Base-by-base conservation (phyloP, 495 filamentous ascomycete species). In the Clohesyomyces aquaticus region DNA sequence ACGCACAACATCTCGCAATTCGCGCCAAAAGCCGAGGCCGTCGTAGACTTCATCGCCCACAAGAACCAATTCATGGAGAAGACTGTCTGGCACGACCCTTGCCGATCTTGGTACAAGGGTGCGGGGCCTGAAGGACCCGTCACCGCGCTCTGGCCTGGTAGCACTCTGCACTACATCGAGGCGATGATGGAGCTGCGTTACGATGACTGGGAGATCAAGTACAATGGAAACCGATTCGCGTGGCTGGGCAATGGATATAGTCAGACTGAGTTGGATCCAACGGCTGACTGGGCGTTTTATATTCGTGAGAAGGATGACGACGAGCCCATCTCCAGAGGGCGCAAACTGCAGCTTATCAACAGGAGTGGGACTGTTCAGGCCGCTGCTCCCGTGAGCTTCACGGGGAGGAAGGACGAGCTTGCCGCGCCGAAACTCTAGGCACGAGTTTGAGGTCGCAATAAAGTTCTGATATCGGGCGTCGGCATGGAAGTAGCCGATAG, bases 81-180 rank as follows among this genome's bases (percentile, higher is more conserved):
- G 19, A 82, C 78, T 1, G 78, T 82, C 0, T 85, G 80, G 70
- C 67, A 73, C 4, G 65, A 74, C 32, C 71, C 77, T 16, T 85
- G 83, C 59, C 76, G 78, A 16, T 81, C 79, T n/a, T 83, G 81
- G 81, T 83, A 85, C 65, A 84, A 82, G 61, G 73, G 73, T 12
- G 57, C n/a, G n/a, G n/a, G 72, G 53, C 76, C 61, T 6, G 64
- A 64, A 21, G 66, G 67, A 19, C 63, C 64, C 22, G 65, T 76
- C 67, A 77, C 73, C 3, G 72, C 72, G 16, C 67, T 77, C 12
- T 77, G 75, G 75, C 75, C 75, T 0, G 75, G 75, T 16, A 67
- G 59, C 9, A 70, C 68, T 2, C 57, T 76, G 42, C 75, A 77
- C 55, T 85, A 80, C 67, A 78, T 83, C 51, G 80, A 87, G 49